Conservation (phyloP, 2,329 filamentous ascomycete genomes). For the Fusarium avenaceum region DNA sequence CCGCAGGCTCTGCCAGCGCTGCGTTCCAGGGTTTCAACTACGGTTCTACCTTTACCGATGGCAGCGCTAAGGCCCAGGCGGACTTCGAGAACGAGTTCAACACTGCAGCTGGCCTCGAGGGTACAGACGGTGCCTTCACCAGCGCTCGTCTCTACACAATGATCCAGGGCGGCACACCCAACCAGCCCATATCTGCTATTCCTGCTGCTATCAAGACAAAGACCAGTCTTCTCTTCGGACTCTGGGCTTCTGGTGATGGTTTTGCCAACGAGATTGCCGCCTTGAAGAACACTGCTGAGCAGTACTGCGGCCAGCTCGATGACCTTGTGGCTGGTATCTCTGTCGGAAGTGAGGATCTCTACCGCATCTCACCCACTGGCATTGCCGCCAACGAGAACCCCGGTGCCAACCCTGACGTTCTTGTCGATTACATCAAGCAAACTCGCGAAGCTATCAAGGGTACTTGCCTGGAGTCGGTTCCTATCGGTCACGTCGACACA, state of each 20-base stretch:
- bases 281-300: constrained; percentile 74
- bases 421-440: constrained; percentile 78
- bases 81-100: constrained; percentile 81
- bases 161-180: constrained; percentile 76
- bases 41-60: constrained; percentile 71
- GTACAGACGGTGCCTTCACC: constrained; percentile 73
- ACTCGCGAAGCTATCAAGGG: constrained; percentile 73
- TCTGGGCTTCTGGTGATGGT: constrained; percentile 82
- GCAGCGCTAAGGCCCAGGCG: constrained; percentile 69
- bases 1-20: constrained; percentile 54
- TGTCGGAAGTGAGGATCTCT: constrained; percentile 88
- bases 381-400: constrained; percentile 71
- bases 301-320: constrained; percentile 76
- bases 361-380: constrained; percentile 81
- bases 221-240: constrained; percentile 82
- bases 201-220: constrained; percentile 85
- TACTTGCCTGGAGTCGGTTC: constrained; percentile 68
- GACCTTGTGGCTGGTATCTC: constrained; percentile 83
- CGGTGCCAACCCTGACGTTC: constrained; percentile 71
- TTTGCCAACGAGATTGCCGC: constrained; percentile 82
- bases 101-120: constrained; percentile 72
- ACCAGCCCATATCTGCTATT: constrained; percentile 77
- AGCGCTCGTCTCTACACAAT: constrained; percentile 82
- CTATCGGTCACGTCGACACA: constrained; percentile 89
- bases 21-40: constrained; percentile 80